Percentiles rank a stretch among this genome's conserved stretches.
Conservation (phyloP, 306 rosid genomes). For the Luffa aegyptiaca region DNA sequence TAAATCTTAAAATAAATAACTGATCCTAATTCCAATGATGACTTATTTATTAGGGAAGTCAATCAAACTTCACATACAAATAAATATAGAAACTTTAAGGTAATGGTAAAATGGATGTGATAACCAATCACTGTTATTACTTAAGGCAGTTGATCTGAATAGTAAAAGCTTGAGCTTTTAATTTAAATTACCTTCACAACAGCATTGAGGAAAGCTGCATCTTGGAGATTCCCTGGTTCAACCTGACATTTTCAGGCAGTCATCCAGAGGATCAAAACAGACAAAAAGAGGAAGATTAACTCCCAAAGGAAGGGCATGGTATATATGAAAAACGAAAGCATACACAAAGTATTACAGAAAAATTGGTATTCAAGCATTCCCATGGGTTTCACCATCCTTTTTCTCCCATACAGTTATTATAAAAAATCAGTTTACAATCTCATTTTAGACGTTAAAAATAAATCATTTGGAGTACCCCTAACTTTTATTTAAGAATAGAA, state of each 20-base stretch:
- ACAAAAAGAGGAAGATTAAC: not conserved
- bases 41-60: not conserved
- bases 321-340: not conserved
- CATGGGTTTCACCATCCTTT: not conserved
- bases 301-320: not conserved
- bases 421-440: not conserved
- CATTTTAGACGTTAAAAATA: not conserved
- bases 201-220: slow-evolving; percentile 71
- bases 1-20: not conserved
- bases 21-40: not conserved
- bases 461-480: not conserved
- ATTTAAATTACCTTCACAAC: slow-evolving; percentile 70
- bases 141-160: not conserved
- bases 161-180: not conserved
- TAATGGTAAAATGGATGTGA: not conserved
- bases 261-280: not conserved
- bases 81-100: not conserved
- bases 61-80: not conserved
- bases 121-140: not conserved
- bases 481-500: not conserved
- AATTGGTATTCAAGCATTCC: not conserved
- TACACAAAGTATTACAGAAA: not conserved
- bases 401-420: not conserved
- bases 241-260: slow-evolving; percentile 42
- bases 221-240: slow-evolving; percentile 57